phyloP scores from a whole-genome alignment of 352 stramenopile genomes.

The Pythium graminicola region DNA sequence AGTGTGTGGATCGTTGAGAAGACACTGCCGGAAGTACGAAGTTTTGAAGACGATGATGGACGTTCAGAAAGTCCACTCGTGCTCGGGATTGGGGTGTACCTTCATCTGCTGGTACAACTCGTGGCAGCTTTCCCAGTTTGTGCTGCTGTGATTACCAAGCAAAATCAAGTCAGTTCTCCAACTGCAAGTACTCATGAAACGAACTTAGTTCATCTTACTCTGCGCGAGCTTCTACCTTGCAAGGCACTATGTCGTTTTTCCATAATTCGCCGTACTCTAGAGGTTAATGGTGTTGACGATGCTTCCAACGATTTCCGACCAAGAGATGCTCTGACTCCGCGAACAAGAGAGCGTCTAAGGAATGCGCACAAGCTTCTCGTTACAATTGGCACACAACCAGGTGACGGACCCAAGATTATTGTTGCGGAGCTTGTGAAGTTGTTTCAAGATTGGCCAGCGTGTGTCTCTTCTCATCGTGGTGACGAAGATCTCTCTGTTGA shows the following conservation, averaged over 20 bases:
- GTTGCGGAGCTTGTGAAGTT: slow-evolving; percentile 67
- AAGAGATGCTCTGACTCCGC: slow-evolving; percentile 25
- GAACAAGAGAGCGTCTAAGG: slow-evolving; percentile 47
- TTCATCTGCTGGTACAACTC: slow-evolving; percentile 68
- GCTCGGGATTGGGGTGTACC: slow-evolving; percentile 58
- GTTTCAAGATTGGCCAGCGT: slow-evolving; percentile 55
- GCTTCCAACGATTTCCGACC: slow-evolving; percentile 16
- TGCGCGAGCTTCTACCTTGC: slow-evolving; percentile 71
- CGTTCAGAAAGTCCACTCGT: background rate
- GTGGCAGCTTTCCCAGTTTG: slow-evolving; percentile 64
- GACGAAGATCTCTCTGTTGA: slow-evolving; percentile 32
- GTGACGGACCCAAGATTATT: slow-evolving; percentile 70
- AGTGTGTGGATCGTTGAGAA: slow-evolving; percentile 54
- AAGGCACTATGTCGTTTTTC: slow-evolving; percentile 64
- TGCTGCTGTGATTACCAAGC: slow-evolving; percentile 58
- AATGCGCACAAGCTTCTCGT: slow-evolving; percentile 67
- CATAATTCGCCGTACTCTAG: slow-evolving; percentile 42
- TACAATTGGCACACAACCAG: slow-evolving; percentile 56
- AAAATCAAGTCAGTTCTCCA: background rate
- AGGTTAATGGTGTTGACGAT: slow-evolving; percentile 33
- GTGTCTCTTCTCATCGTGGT: background rate
- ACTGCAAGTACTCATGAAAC: slow-evolving; percentile 2
- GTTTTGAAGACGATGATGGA: slow-evolving; percentile 13
- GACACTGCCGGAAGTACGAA: slow-evolving; percentile 8
- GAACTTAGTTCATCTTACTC: slow-evolving; percentile 51